phyloP scores from a whole-genome alignment of 371 early-diverging fungal species.

The Actinomucor elegans region DNA sequence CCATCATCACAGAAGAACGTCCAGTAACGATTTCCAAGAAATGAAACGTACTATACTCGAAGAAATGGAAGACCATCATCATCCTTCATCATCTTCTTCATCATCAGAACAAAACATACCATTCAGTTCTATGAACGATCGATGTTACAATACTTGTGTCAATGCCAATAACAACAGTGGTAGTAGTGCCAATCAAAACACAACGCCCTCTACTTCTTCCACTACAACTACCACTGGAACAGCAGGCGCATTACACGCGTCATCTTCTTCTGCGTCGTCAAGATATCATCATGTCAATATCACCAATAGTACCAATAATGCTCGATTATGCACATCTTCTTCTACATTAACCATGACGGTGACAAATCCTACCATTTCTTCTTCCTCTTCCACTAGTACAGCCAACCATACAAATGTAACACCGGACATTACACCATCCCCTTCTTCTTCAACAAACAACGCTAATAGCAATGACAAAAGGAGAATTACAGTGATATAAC shows the following conservation, averaged over 20 bases:
- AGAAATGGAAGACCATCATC: neutral
- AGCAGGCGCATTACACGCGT: too few relatives aligned
- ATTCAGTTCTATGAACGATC: too few relatives aligned
- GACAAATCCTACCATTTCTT: neutral
- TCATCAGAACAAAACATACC: too few relatives aligned
- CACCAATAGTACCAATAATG: too few relatives aligned
- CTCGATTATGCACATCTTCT: neutral
- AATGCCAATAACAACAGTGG: neutral
- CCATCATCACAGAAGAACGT: conserved; percentile 42
- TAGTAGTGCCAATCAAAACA: too few relatives aligned
- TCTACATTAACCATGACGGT: conserved; percentile 6
- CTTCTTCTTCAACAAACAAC: conserved; percentile 6
- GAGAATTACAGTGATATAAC: neutral
- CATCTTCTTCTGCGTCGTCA: too few relatives aligned
- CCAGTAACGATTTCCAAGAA: conserved; percentile 41
- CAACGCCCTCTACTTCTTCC: too few relatives aligned
- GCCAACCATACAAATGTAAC: neutral
- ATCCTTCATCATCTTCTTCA: neutral
- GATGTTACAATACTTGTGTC: too few relatives aligned
- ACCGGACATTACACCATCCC: too few relatives aligned
- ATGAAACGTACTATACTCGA: conserved; percentile 24
- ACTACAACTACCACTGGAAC: neutral
- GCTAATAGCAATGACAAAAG: conserved; percentile 4
- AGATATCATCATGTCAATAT: conserved; percentile 10
- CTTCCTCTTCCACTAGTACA: conserved; percentile 1